Evolutionary conservation across 192 early-diverging fungal species (phyloP), one percentile per base, ranked within the genome.

Genomic region (Pilaira anomala): DNA sequence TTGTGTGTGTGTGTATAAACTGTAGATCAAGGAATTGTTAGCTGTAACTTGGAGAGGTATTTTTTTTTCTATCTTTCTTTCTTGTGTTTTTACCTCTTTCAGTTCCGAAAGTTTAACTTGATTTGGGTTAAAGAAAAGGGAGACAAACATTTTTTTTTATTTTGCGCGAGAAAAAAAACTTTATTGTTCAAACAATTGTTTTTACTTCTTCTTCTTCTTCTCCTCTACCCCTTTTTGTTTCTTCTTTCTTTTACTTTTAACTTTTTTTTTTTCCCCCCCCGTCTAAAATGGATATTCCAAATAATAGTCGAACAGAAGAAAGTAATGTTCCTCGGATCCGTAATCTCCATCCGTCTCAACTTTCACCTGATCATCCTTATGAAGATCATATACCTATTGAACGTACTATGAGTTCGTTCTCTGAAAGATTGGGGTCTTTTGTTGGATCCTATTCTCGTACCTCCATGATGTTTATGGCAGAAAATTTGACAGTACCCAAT

Each of bases 401-500:
- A 16, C 40, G 49, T 1, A 50, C 33, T 29, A 26, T 30, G 29
- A 29, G 45, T 24, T 53, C 67, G 0, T 48, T 69, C 12, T 62
- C 67, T 24, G 67, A 63, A 16, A 59, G 68, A 30, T 8, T 75
- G 11, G 73, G 68, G 3, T 70, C 67, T 3, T 75, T 69, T 66
- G 73, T 69, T 5, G 73, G 73, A 26, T 69, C 73, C 16, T 75
- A 66, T 39, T 69, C 73, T 7, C 42, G 73, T 16, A 69, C 73
- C 1, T 69, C 73, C 3, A 44, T 75, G 19, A 75, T 65, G 52
- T 75, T 62, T 39, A 69, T 75, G 73, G 73, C 73, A 41, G 73
- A 75, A 33, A 75, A 75, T 51, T 30, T 75, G n/a, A 41, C 67
- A 11, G 45, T 69, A 16, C 66, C 66, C 2, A 48, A 48, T 7